Conservation (phyloP, 1,139 yeast genomes). For the Diutina rugosa region DNA sequence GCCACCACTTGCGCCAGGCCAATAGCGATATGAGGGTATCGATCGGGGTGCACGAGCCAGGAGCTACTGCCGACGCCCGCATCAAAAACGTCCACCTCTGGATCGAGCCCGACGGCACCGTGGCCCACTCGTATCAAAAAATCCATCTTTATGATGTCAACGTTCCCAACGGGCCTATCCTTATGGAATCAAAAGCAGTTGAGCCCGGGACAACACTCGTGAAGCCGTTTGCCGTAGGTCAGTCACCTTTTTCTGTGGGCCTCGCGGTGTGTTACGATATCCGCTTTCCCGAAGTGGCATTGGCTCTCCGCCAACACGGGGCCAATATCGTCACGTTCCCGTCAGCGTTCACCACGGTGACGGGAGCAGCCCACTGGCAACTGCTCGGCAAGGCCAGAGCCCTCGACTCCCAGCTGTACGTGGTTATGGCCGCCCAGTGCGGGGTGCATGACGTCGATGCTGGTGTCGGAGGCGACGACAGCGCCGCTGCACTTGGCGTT, state of each 20-base stretch:
- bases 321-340: slow-evolving; percentile 77
- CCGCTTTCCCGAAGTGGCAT: slow-evolving; percentile 74
- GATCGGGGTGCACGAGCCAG: slow-evolving; percentile 79
- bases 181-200: slow-evolving; percentile 68
- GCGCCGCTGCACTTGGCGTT: slow-evolving; percentile 2
- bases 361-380: slow-evolving; percentile 90
- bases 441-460: slow-evolving; percentile 55
- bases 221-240: slow-evolving; percentile 37
- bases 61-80: slow-evolving; percentile 17
- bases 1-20: slow-evolving; percentile 1
- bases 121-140: slow-evolving; percentile 64
- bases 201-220: slow-evolving; percentile 57
- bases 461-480: slow-evolving; percentile 14
- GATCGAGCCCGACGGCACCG: slow-evolving; percentile 50
- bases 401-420: slow-evolving; percentile 76
- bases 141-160: slow-evolving; percentile 85
- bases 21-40: slow-evolving; percentile 20
- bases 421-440: slow-evolving; percentile 84
- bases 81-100: slow-evolving; percentile 66
- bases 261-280: slow-evolving; percentile 78
- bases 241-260: slow-evolving; percentile 44
- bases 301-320: slow-evolving; percentile 52
- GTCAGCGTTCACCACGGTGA: slow-evolving; percentile 82
- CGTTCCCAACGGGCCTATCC: slow-evolving; percentile 58
- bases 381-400: slow-evolving; percentile 72